These are phyloP conservation scores for Zymoseptoria passerinii DNA, from an alignment of 2,329 filamentous ascomycete species.

Conservation along the genomic window DNA sequence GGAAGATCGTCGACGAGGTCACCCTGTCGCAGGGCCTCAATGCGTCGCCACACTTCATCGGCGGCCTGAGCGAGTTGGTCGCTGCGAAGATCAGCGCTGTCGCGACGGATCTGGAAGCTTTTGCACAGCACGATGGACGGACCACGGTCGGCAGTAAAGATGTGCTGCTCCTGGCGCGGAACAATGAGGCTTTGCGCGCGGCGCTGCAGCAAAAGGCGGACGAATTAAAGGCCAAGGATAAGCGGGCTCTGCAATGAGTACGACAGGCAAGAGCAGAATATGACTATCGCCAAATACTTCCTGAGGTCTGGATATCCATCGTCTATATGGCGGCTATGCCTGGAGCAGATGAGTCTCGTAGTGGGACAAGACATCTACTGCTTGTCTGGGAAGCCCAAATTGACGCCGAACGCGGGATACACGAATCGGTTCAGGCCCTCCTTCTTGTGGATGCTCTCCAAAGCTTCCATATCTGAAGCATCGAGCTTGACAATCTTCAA, in stretches of 20 bases:
- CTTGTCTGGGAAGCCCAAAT: slow-evolving; percentile 44
- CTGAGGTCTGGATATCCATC: not conserved
- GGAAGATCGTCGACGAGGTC: slow-evolving; percentile 83
- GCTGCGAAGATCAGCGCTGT: slow-evolving; percentile 61
- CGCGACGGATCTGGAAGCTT: slow-evolving; percentile 53
- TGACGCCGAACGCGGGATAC: slow-evolving; percentile 42
- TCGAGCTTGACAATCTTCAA: slow-evolving; percentile 58
- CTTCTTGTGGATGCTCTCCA: slow-evolving; percentile 39
- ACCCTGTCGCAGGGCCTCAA: slow-evolving; percentile 66
- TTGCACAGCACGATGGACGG: slow-evolving; percentile 69
- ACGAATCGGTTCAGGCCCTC: slow-evolving; percentile 42
- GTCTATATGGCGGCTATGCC: not conserved
- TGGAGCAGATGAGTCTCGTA: not conserved
- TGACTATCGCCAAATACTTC: not conserved
- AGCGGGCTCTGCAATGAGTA: not conserved
- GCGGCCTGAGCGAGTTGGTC: slow-evolving; percentile 70
- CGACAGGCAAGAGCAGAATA: slow-evolving; percentile 2
- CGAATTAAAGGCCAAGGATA: slow-evolving; percentile 13
- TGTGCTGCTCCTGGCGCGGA: slow-evolving; percentile 74
- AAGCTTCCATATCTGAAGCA: slow-evolving; percentile 50
- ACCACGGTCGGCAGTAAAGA: slow-evolving; percentile 76
- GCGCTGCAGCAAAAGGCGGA: slow-evolving; percentile 63
- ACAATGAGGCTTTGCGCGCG: slow-evolving; percentile 75
- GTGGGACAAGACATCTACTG: slow-evolving; percentile 13
- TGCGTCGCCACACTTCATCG: slow-evolving; percentile 53